Percentiles rank a stretch among this genome's conserved stretches.
phyloP scores from a whole-genome alignment of 2,329 filamentous ascomycete species.

The Drechslerella dactyloides region DNA sequence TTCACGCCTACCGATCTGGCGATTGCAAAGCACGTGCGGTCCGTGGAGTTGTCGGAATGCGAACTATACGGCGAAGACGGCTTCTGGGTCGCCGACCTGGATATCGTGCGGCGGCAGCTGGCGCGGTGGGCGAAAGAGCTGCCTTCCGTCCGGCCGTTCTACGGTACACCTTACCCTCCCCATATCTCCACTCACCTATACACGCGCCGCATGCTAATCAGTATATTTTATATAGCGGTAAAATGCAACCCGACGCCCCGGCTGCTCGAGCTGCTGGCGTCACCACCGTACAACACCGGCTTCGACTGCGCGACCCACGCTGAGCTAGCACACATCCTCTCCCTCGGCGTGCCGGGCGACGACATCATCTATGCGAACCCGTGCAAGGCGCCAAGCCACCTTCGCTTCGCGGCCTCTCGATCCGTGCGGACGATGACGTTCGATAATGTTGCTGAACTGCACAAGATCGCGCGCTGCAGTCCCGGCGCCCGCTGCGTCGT shows the following conservation, averaged over 20 bases:
- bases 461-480: constrained; percentile 27
- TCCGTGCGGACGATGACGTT: constrained; percentile 44
- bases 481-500: constrained; percentile 33
- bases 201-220: too few species aligned
- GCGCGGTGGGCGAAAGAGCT: constrained; percentile 23
- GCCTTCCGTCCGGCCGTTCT: constrained; percentile 29
- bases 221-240: constrained; percentile 28
- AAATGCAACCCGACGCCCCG: constrained; percentile 32
- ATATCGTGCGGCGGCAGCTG: constrained; percentile 22
- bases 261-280: constrained; percentile 26
- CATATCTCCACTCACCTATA: not conserved
- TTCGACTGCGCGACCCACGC: constrained; percentile 46
- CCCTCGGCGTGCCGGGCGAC: constrained; percentile 14
- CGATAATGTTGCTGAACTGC: constrained; percentile 33
- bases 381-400: constrained; percentile 43
- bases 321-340: constrained; percentile 30
- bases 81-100: constrained; percentile 41
- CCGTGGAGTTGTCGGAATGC: constrained; percentile 11
- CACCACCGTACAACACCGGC: constrained; percentile 10
- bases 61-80: constrained; percentile 41
- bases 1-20: constrained; percentile 17
- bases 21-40: constrained; percentile 22
- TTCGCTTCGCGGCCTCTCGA: constrained; percentile 27
- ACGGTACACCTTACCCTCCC: constrained; percentile 23
- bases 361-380: constrained; percentile 49